Percentiles rank a stretch among this genome's conserved stretches.
phyloP scores from a whole-genome alignment of 129 eudicot genomes.

The Lactuca saligna region DNA sequence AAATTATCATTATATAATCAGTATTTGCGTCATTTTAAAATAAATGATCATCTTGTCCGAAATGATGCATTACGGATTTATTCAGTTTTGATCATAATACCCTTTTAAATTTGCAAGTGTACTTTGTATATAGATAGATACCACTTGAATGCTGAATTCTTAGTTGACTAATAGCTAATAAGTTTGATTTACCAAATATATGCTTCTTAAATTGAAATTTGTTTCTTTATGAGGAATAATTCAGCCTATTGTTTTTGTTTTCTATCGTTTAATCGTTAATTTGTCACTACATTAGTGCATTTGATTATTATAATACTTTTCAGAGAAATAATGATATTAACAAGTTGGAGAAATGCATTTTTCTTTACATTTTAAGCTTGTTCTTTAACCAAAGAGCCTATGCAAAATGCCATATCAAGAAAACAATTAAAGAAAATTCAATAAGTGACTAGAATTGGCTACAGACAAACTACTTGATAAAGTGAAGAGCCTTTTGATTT shows the following conservation, averaged over 20 bases:
- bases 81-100: no score
- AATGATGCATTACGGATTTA: no score
- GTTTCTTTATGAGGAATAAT: not conserved
- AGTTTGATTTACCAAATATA: not conserved
- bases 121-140: no score
- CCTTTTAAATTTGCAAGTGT: no score
- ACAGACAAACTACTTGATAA: no score
- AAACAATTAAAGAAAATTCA: slow-evolving; percentile 3
- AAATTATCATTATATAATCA: no score
- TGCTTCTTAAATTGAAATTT: not conserved
- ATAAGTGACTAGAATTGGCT: no score
- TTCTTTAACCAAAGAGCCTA: slow-evolving; percentile 65
- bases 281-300: slow-evolving; percentile 4
- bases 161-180: not conserved
- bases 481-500: no score
- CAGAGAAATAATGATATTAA: slow-evolving; percentile 1
- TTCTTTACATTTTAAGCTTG: slow-evolving; percentile 53
- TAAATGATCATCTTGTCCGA: no score
- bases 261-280: not conserved
- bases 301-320: not conserved
- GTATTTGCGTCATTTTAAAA: no score
- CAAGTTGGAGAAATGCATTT: slow-evolving; percentile 18
- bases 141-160: slow-evolving; percentile 1
- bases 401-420: slow-evolving; percentile 25
- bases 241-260: not conserved